A percentile compares a stretch with the other conserved stretches of the same genome.
Evolutionary conservation across 768 basidiomycete species (phyloP).

Genomic region (Amanita fuliginea): DNA sequence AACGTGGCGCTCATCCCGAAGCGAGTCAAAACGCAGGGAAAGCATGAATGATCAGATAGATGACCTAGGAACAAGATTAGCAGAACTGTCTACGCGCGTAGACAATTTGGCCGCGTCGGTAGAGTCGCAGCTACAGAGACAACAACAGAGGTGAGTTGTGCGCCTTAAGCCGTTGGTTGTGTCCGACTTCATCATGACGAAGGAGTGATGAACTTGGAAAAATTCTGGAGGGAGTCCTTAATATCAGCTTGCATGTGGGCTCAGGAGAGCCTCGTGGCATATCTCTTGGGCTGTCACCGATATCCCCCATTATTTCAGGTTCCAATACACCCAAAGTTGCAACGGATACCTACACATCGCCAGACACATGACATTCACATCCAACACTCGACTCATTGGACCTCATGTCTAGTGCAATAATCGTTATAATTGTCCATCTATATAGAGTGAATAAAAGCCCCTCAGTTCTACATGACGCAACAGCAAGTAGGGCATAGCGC

Average conservation of each 20-base stretch:
- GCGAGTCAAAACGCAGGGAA: slow-evolving; percentile 58
- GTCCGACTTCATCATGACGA: background rate
- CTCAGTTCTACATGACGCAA: background rate
- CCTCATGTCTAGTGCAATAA: background rate
- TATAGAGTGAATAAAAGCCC: background rate
- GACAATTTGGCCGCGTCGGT: slow-evolving; percentile 26
- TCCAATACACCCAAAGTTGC: background rate
- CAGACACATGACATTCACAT: background rate
- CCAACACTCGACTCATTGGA: background rate
- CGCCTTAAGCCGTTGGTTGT: background rate
- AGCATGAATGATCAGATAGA: slow-evolving; percentile 65
- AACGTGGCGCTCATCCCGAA: slow-evolving; percentile 63
- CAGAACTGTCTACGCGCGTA: slow-evolving; percentile 32
- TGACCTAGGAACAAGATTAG: slow-evolving; percentile 34
- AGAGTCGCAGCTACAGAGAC: slow-evolving; percentile 34
- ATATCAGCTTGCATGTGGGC: slow-evolving; percentile 52
- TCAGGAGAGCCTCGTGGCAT: slow-evolving; percentile 57
- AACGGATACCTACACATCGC: background rate
- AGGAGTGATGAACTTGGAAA: slow-evolving; percentile 61
- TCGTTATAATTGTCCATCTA: background rate
- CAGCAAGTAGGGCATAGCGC: background rate
- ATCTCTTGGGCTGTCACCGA: slow-evolving; percentile 37
- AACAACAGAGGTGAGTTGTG: slow-evolving; percentile 32
- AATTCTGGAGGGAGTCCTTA: slow-evolving; percentile 57
- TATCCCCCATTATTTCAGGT: slow-evolving; percentile 19